These are phyloP conservation scores for Marsdenia floribunda DNA, from an alignment of 257 asterid species.

Conservation along the genomic window DNA sequence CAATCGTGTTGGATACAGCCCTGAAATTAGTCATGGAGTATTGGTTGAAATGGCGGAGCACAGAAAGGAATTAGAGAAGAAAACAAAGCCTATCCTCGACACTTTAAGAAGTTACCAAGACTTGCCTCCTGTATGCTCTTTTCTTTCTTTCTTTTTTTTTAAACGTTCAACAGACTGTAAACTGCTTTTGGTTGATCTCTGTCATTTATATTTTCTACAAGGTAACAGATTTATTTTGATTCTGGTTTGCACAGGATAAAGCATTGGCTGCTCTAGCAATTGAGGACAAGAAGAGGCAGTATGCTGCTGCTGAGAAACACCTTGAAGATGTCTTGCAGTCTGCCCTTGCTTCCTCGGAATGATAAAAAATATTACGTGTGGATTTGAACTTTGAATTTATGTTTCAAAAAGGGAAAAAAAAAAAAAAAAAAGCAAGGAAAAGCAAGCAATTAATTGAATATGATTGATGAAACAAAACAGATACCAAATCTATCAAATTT, in stretches of 20 bases:
- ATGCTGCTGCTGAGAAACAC: slow-evolving; percentile 92
- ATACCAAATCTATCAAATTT: too few species aligned
- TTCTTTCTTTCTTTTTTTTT: not conserved
- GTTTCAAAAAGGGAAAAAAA: too few species aligned
- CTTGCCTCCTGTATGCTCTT: slow-evolving; percentile 72
- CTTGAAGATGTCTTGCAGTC: slow-evolving; percentile 97
- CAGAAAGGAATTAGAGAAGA: slow-evolving; percentile 83
- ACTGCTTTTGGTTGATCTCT: not conserved
- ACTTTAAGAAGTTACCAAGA: slow-evolving; percentile 99
- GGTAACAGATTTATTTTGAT: slow-evolving; percentile 8
- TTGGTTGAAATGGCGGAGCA: slow-evolving; percentile 99
- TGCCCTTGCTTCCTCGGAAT: slow-evolving; percentile 80
- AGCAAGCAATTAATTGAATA: not conserved
- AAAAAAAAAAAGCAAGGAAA: not conserved
- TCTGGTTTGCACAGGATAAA: slow-evolving; percentile 56
- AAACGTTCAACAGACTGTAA: not conserved
- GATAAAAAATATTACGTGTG: slow-evolving; percentile 30
- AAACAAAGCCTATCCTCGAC: slow-evolving; percentile 88
- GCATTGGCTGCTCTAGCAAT: slow-evolving; percentile 95
- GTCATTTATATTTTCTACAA: slow-evolving; percentile 1
- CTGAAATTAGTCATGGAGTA: slow-evolving; percentile 91
- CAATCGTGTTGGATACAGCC: slow-evolving; percentile 85
- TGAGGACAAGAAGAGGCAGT: slow-evolving; percentile 92
- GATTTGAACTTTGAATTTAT: not conserved
- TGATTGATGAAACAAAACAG: not conserved